phyloP scores from a whole-genome alignment of 2,329 filamentous ascomycete species.

The Stenocarpella maydis region DNA sequence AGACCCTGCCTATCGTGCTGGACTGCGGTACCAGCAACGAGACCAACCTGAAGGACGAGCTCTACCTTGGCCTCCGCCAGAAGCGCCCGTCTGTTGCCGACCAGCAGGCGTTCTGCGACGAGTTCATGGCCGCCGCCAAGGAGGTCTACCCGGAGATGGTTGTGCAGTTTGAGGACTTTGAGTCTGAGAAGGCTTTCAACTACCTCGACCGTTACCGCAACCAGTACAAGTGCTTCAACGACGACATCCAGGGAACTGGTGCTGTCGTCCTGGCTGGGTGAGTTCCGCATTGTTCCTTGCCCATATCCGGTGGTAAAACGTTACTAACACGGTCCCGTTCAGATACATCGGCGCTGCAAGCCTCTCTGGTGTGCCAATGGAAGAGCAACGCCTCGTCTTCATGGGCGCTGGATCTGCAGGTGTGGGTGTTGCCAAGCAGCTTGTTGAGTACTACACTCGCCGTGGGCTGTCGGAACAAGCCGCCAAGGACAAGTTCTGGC shows the following conservation, averaged over 20 bases:
- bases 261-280: slow-evolving; percentile 90
- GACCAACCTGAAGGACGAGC: slow-evolving; percentile 69
- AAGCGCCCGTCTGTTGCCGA: slow-evolving; percentile 80
- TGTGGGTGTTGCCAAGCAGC: slow-evolving; percentile 96
- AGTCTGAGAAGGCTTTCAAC: slow-evolving; percentile 89
- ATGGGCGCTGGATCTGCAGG: slow-evolving; percentile 95
- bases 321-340: slow-evolving; percentile 60
- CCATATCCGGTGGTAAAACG: background rate
- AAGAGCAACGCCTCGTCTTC: slow-evolving; percentile 95
- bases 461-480: slow-evolving; percentile 88
- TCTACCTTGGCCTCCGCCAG: slow-evolving; percentile 90
- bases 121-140: slow-evolving; percentile 91
- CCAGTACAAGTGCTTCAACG: slow-evolving; percentile 95
- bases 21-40: slow-evolving; percentile 74
- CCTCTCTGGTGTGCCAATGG: slow-evolving; percentile 82
- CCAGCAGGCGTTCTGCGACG: slow-evolving; percentile 92
- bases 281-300: slow-evolving; percentile 40
- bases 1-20: slow-evolving; percentile 76
- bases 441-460: slow-evolving; percentile 95
- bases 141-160: slow-evolving; percentile 74
- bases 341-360: slow-evolving; percentile 78
- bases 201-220: slow-evolving; percentile 90
- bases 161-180: slow-evolving; percentile 97
- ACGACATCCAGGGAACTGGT: slow-evolving; percentile 97
- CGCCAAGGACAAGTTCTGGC: slow-evolving; percentile 92